Conservation (phyloP, 2,329 filamentous ascomycete species). For the Botrytis medusae region DNA sequence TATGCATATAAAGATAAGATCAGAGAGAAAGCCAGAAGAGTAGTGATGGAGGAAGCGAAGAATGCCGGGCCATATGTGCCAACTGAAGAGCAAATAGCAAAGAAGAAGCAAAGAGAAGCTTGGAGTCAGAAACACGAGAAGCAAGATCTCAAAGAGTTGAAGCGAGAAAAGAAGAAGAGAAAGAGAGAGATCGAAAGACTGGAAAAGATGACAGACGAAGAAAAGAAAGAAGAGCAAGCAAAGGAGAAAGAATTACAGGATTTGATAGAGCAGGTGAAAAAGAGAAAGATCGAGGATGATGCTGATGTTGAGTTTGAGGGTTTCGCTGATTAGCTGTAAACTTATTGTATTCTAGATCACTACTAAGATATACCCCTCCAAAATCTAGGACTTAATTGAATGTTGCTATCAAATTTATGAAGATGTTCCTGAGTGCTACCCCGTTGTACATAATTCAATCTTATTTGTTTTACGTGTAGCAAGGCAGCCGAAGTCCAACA, state of each 20-base stretch:
- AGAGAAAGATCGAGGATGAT: slow-evolving; percentile 44
- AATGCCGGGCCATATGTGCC: slow-evolving; percentile 42
- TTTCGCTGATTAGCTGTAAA: slow-evolving; percentile 35
- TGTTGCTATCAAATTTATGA: not conserved
- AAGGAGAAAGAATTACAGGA: slow-evolving; percentile 62
- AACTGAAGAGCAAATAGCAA: slow-evolving; percentile 49
- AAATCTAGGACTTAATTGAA: not conserved
- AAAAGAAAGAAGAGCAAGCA: slow-evolving; percentile 58
- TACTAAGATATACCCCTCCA: not conserved
- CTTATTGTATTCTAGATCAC: slow-evolving; percentile 37
- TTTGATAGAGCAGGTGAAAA: slow-evolving; percentile 64
- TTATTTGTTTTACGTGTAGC: not conserved
- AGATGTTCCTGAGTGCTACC: not conserved
- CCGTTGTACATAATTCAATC: not conserved
- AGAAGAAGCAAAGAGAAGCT: slow-evolving; percentile 63
- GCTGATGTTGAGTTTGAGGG: slow-evolving; percentile 42
- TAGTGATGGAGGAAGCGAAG: slow-evolving; percentile 53
- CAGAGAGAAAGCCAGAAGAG: slow-evolving; percentile 64
- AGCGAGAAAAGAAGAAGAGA: slow-evolving; percentile 63
- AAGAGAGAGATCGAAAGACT: slow-evolving; percentile 63
- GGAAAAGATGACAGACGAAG: slow-evolving; percentile 68
- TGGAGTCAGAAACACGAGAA: slow-evolving; percentile 72
- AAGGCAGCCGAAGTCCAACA: not conserved
- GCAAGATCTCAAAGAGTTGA: slow-evolving; percentile 60
- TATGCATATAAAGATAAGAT: slow-evolving; percentile 72